These are phyloP conservation scores for Lenwebbia sp. DNA, from an alignment of 345 rosid species.

Conservation along the genomic window DNA sequence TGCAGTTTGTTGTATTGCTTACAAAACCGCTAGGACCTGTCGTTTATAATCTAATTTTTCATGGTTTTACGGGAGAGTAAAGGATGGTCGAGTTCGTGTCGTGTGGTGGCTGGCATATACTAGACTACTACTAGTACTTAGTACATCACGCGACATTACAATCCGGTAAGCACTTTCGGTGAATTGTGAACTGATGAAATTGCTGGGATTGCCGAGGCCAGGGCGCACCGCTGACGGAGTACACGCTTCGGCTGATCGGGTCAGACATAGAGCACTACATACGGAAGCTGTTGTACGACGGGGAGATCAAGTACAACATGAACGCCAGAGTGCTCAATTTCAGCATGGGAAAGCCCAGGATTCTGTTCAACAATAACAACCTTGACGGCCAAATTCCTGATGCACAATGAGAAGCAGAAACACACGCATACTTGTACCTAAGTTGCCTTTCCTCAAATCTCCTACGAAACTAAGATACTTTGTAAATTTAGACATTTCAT, in stretches of 20 bases:
- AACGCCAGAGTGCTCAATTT: constrained; percentile 69
- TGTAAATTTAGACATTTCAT: background rate
- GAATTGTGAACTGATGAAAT: background rate
- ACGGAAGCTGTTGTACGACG: constrained; percentile 73
- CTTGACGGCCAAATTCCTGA: background rate
- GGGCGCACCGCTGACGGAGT: constrained; percentile 94
- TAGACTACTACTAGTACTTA: background rate
- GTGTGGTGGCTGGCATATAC: background rate
- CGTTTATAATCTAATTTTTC: background rate
- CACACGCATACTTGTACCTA: background rate
- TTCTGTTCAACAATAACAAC: constrained; percentile 32
- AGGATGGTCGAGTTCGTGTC: background rate
- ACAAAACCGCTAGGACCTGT: background rate
- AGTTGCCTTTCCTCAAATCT: background rate
- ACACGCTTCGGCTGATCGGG: constrained; percentile 78
- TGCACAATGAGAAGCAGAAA: background rate
- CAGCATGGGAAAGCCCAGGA: constrained; percentile 85
- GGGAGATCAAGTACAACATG: constrained; percentile 89
- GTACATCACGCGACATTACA: background rate
- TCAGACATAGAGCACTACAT: constrained; percentile 90
- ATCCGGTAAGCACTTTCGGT: background rate
- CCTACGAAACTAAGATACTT: background rate
- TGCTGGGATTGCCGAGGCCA: constrained; percentile 1
- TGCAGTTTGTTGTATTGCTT: background rate
- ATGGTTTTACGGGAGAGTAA: background rate